Evolutionary conservation across 2,329 filamentous ascomycete species (phyloP).

Genomic region (Ascochyta fabae): DNA sequence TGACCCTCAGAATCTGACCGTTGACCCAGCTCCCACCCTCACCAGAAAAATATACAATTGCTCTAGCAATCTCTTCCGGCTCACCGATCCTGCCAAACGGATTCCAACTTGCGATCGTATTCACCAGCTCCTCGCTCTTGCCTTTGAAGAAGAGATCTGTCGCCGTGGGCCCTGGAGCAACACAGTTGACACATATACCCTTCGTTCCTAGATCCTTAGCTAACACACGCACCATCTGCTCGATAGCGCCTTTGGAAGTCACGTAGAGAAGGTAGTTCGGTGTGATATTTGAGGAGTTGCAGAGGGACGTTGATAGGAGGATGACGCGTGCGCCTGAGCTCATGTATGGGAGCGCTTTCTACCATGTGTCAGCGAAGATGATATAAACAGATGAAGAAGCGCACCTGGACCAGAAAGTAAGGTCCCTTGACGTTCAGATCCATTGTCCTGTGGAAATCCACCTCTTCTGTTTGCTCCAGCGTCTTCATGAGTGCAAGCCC

Average conservation of each 20-base stretch:
- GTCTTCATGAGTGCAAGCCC: conserved; percentile 56
- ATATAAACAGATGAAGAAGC: background rate
- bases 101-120: conserved; percentile 28
- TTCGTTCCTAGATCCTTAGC: conserved; percentile 62
- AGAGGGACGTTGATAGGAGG: conserved; percentile 30
- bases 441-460: conserved; percentile 68
- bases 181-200: conserved; percentile 59
- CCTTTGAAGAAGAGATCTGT: conserved; percentile 62
- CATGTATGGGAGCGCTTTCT: conserved; percentile 37
- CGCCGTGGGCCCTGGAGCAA: conserved; percentile 62
- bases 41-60: conserved; percentile 29
- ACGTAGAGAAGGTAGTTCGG: conserved; percentile 53
- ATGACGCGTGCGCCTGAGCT: conserved; percentile 20
- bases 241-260: conserved; percentile 65
- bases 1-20: conserved; percentile 37
- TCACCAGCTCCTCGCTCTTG: conserved; percentile 42
- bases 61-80: conserved; percentile 36
- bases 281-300: conserved; percentile 20
- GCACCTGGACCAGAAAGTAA: conserved; percentile 34
- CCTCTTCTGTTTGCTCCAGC: conserved; percentile 66
- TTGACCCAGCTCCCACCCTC: conserved; percentile 32
- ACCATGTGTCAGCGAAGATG: conserved; percentile 47
- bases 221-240: conserved; percentile 63
- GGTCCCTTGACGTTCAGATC: conserved; percentile 59
- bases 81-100: conserved; percentile 27